Evolutionary conservation across 2,329 filamentous ascomycete species (phyloP).

Genomic region (Fusarium sterilihyphosum): DNA sequence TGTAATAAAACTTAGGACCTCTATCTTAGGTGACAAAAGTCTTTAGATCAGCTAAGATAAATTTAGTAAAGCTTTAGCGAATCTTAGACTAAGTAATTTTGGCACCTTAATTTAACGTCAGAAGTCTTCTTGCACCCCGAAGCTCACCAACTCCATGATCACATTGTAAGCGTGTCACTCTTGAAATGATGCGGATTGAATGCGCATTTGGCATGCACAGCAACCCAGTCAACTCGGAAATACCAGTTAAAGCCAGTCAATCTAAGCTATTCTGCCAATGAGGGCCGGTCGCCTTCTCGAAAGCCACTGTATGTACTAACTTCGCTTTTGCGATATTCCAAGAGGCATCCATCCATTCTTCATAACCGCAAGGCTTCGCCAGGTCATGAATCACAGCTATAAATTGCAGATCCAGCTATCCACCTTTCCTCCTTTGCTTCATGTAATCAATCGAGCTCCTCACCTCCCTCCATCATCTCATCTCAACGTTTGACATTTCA

Average conservation of each 20-base stretch:
- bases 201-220: background rate
- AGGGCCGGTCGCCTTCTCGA: background rate
- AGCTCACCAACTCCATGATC: background rate
- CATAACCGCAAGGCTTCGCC: background rate
- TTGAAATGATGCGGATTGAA: background rate
- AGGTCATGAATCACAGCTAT: constrained; percentile 2
- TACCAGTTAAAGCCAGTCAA: background rate
- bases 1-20: no score
- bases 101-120: no score
- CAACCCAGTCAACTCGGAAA: background rate
- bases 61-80: no score
- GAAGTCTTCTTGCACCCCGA: no score
- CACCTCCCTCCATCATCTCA: background rate
- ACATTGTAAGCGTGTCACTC: background rate
- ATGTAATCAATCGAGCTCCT: background rate
- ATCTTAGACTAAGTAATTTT: no score
- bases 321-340: constrained; percentile 20
- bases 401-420: background rate
- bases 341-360: background rate
- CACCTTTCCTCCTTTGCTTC: background rate
- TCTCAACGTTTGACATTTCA: background rate
- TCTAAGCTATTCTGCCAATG: background rate
- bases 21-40: no score
- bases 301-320: constrained; percentile 9
- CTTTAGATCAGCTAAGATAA: no score